Evolutionary conservation across 1,284 basidiomycete genomes (phyloP), one percentile per base, ranked within the genome.

Genomic region (Rhodotorula mucilaginosa): DNA sequence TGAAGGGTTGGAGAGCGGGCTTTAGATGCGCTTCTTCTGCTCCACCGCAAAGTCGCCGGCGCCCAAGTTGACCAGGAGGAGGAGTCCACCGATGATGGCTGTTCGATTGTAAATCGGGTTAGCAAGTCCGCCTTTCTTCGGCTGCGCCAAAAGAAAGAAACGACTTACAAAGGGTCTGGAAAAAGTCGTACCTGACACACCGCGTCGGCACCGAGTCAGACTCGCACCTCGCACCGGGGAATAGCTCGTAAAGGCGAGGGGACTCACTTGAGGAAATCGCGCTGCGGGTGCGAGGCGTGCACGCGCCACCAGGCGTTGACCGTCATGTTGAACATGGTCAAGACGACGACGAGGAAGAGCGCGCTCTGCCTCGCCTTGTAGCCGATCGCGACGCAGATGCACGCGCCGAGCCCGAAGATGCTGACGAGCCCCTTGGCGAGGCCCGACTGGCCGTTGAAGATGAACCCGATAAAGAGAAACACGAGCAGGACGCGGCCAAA

Each of bases 291-390:
- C 61, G 88, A 87, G 62, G 88, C 86, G 82, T 94, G 90, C n/a
- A 98, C 89, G 76, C 88, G 89, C 97, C 96, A 99, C 90, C 92
- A 99, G 84, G 97, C 97, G 87, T 99, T 99, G 83, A 93, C 92
- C 79, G 96, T 91, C 49, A 98, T 91, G 82, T 99, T 99, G 89
- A 99, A 97, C 74, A 93, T 82, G 80, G 90, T 92, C 77, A 99
- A 84, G 10, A 96, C 86, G 77, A 97, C 82, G 72, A 98, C 94
- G 71, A 99, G 87, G 89, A 99, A 98, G n/a, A 89, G 88, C 5
- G 96, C 96, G 21, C 92, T 93, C 93, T 94, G 97, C 82, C 97
- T 96, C 79, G 97, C 96, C 85, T 99, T 99, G 88, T 98, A 99
- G 62, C 97, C 97, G 74, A 99, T 87, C 16, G 95, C 97, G 66